Conservation (phyloP, 805 yeast species). For the Grigorovia jiainica region DNA sequence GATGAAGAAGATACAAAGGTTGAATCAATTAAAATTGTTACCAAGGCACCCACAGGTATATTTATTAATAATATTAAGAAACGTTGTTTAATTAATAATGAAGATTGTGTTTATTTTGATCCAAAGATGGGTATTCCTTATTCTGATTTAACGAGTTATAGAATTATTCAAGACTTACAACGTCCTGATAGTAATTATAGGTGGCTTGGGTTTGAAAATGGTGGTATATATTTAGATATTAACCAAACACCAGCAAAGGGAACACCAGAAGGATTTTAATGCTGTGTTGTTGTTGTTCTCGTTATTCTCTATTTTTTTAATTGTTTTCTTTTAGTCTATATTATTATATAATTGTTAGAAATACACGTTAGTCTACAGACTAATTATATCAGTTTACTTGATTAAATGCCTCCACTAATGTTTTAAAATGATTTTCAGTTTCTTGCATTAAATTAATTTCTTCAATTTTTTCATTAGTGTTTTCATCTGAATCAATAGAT, state of each 20-base stretch:
- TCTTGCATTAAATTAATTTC: conserved; percentile 19
- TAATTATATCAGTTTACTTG: conserved; percentile 7
- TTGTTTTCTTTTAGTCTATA: neutral
- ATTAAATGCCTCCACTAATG: conserved; percentile 25
- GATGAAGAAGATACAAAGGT: conserved; percentile 39
- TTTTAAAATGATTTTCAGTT: conserved; percentile 23
- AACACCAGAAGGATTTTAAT: conserved; percentile 76
- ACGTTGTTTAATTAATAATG: conserved; percentile 62
- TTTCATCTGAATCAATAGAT: conserved; percentile 2
- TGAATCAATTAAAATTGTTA: conserved; percentile 42
- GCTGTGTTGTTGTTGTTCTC: too few relatives aligned
- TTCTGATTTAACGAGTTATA: conserved; percentile 71
- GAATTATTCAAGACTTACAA: conserved; percentile 48
- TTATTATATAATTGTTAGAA: neutral
- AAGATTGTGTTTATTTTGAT: conserved; percentile 70
- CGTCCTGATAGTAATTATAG: conserved; percentile 39
- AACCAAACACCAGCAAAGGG: conserved; percentile 61
- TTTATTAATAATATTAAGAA: conserved; percentile 55
- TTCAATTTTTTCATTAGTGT: neutral
- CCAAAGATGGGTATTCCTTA: conserved; percentile 86
- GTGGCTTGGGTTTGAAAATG: conserved; percentile 43
- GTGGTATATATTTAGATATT: conserved; percentile 39
- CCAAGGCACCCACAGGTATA: conserved; percentile 69
- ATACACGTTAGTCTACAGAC: neutral
- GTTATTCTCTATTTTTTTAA: neutral